phyloP scores from a whole-genome alignment of 2,329 filamentous ascomycete genomes.

The Fusarium poae region DNA sequence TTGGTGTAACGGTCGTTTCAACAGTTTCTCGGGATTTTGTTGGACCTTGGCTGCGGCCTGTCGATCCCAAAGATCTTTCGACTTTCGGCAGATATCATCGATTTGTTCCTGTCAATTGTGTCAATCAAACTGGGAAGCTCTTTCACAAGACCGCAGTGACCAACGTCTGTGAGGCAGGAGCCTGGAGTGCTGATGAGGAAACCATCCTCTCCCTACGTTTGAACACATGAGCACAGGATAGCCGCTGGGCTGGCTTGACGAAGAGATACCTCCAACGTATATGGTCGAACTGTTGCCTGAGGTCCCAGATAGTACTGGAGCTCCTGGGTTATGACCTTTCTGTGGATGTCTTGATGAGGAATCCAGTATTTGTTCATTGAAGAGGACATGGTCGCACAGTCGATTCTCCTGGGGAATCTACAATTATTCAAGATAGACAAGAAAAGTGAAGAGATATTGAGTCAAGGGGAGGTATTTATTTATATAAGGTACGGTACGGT shows the following conservation, averaged over 20 bases:
- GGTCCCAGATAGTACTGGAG: slow-evolving; percentile 71
- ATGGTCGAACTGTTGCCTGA: slow-evolving; percentile 68
- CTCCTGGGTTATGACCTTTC: slow-evolving; percentile 70
- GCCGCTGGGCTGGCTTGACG: slow-evolving; percentile 33
- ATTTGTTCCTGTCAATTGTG: slow-evolving; percentile 67
- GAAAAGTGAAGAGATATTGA: slow-evolving; percentile 28
- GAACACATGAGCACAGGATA: slow-evolving; percentile 45
- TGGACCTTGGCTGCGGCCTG: slow-evolving; percentile 65
- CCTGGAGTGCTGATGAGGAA: slow-evolving; percentile 71
- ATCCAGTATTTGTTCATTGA: slow-evolving; percentile 72
- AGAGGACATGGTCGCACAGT: slow-evolving; percentile 46
- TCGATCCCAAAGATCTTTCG: slow-evolving; percentile 68
- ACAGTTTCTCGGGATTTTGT: slow-evolving; percentile 61
- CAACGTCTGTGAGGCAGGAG: slow-evolving; percentile 70
- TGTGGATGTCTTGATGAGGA: slow-evolving; percentile 70
- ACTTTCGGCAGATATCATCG: slow-evolving; percentile 72
- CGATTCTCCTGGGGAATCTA: slow-evolving; percentile 26
- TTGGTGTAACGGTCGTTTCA: slow-evolving; percentile 70
- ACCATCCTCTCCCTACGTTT: slow-evolving; percentile 68
- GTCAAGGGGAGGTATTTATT: slow-evolving; percentile 48
- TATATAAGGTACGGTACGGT: slow-evolving; percentile 15
- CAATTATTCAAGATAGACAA: slow-evolving; percentile 29
- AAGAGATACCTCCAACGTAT: slow-evolving; percentile 65
- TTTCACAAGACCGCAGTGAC: slow-evolving; percentile 43
- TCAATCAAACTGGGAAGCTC: slow-evolving; percentile 33